phyloP scores from a whole-genome alignment of 1,284 basidiomycete genomes.

The Microbotryomycetes sp. region DNA sequence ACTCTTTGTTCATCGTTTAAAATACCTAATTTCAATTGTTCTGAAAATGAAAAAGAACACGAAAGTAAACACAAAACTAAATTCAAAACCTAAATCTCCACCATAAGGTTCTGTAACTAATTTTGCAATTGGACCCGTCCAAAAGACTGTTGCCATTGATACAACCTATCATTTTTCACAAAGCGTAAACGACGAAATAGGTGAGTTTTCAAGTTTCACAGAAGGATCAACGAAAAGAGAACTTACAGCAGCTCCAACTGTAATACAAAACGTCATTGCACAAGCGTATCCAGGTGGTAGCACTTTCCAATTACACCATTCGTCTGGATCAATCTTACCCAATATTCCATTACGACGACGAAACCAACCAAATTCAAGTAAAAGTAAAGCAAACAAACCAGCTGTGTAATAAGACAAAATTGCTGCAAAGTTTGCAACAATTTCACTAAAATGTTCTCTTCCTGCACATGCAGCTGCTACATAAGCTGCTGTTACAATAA shows the following conservation, averaged over 20 bases:
- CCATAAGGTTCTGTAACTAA: constrained; percentile 18
- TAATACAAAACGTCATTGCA: constrained; percentile 49
- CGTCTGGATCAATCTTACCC: constrained; percentile 52
- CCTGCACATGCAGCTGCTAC: constrained; percentile 57
- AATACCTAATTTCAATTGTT: constrained; percentile 36
- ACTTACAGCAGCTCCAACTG: constrained; percentile 50
- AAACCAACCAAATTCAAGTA: constrained; percentile 47
- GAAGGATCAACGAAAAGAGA: background rate
- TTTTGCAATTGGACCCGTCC: constrained; percentile 23
- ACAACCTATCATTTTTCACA: background rate
- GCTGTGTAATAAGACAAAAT: constrained; percentile 62
- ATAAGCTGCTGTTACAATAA: constrained; percentile 52
- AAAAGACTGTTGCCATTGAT: constrained; percentile 24
- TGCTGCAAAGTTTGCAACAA: constrained; percentile 52
- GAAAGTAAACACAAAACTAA: constrained; percentile 37
- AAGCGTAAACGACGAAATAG: background rate
- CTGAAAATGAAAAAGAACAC: constrained; percentile 38
- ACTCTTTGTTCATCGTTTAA: constrained; percentile 29
- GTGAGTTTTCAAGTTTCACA: background rate
- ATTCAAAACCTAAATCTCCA: constrained; percentile 50
- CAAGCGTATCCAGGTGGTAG: constrained; percentile 57
- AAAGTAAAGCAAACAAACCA: constrained; percentile 52
- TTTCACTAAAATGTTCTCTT: constrained; percentile 55
- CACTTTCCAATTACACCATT: constrained; percentile 51
- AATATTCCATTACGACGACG: constrained; percentile 14